Evolutionary conservation across 2,329 filamentous ascomycete genomes (phyloP).

Genomic region (Stagonosporopsis rhizophila): DNA sequence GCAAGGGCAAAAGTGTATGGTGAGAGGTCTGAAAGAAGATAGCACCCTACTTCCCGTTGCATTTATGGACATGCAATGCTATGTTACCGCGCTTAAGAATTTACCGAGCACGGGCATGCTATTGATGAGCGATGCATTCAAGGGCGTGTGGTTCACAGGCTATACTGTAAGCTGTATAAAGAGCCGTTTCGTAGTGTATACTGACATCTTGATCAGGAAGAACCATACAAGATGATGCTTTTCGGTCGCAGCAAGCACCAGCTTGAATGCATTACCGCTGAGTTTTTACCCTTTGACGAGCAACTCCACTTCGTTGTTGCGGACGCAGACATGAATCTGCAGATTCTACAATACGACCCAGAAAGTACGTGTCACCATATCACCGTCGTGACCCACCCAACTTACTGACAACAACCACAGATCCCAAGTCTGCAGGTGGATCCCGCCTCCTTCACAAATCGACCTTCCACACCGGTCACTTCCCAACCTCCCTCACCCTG

Average conservation of each 20-base stretch:
- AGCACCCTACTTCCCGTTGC: slow-evolving; percentile 90
- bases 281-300: slow-evolving; percentile 86
- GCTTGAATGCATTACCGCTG: slow-evolving; percentile 79
- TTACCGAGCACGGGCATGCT: slow-evolving; percentile 84
- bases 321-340: slow-evolving; percentile 84
- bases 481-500: slow-evolving; percentile 75
- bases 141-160: slow-evolving; percentile 94
- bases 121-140: slow-evolving; percentile 86
- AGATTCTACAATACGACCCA: slow-evolving; percentile 92
- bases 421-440: slow-evolving; percentile 91
- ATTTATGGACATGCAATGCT: slow-evolving; percentile 97
- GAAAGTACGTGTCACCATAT: slow-evolving; percentile 69
- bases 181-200: not conserved
- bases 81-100: slow-evolving; percentile 85
- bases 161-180: slow-evolving; percentile 68
- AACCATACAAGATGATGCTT: slow-evolving; percentile 93
- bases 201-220: slow-evolving; percentile 64
- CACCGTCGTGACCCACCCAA: too few species aligned
- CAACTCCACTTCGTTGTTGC: slow-evolving; percentile 82
- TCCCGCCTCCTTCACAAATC: slow-evolving; percentile 85
- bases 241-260: slow-evolving; percentile 85
- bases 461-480: slow-evolving; percentile 86
- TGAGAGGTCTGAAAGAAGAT: slow-evolving; percentile 93
- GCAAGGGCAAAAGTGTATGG: slow-evolving; percentile 97
- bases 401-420: slow-evolving; percentile 53